A percentile compares a stretch with the other conserved stretches of the same genome.
Evolutionary conservation across 345 rosid species (phyloP).

Genomic region (Salix koriyanagi): DNA sequence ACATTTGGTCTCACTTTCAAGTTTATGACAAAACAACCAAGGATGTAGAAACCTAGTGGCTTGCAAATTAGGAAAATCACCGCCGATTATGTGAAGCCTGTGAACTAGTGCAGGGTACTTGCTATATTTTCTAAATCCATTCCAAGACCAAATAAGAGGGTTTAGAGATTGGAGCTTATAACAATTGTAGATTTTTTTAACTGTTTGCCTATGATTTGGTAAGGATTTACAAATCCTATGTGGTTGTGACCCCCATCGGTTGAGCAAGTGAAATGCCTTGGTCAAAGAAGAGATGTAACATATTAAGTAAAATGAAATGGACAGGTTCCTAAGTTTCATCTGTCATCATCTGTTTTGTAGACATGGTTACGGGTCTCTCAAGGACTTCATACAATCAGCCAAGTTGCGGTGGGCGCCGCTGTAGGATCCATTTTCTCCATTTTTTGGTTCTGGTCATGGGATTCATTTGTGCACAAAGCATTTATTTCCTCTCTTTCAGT

Average conservation of each 20-base stretch:
- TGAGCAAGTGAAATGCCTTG: too few species aligned
- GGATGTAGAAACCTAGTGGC: not conserved
- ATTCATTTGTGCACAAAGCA: conserved; percentile 40
- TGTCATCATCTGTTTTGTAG: conserved; percentile 36
- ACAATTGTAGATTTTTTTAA: too few species aligned
- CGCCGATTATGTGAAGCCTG: not conserved
- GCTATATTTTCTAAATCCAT: not conserved
- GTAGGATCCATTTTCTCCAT: conserved; percentile 48
- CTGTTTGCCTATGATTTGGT: too few species aligned
- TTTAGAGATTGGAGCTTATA: too few species aligned
- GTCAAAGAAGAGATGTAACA: not conserved
- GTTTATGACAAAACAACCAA: not conserved
- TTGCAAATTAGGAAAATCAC: not conserved
- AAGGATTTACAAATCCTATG: too few species aligned
- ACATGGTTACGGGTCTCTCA: conserved; percentile 74
- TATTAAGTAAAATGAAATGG: not conserved
- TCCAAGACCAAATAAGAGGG: not conserved
- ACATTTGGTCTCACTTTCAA: not conserved
- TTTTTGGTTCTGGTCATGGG: conserved; percentile 62
- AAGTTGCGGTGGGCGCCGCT: conserved; percentile 62
- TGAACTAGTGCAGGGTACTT: not conserved
- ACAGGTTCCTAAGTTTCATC: not conserved
- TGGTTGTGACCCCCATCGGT: too few species aligned
- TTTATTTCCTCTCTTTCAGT: conserved; percentile 45
- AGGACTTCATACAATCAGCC: conserved; percentile 61